Conservation (phyloP, 1,139 yeast species). For the Hyphopichia pseudoburtonii region DNA sequence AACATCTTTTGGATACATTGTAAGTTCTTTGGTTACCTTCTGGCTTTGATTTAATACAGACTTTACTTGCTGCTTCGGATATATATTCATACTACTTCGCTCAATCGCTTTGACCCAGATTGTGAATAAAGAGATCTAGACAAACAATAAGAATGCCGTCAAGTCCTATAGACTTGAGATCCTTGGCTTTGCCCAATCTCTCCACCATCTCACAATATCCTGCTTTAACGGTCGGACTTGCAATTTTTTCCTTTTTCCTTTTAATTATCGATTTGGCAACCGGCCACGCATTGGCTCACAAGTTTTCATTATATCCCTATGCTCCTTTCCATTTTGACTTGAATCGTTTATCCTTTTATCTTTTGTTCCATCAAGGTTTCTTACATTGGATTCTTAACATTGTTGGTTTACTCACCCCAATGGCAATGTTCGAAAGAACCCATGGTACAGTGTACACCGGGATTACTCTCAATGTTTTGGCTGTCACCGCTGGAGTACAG, state of each 20-base stretch:
- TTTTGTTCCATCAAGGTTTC: conserved; percentile 62
- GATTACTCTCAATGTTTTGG: conserved; percentile 69
- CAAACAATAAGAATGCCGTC: conserved; percentile 3
- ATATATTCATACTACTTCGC: not conserved
- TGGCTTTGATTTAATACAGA: too few relatives aligned
- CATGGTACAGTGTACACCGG: conserved; percentile 93
- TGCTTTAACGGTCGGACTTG: conserved; percentile 67
- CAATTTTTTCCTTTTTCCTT: conserved; percentile 50
- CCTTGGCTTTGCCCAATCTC: conserved; percentile 8
- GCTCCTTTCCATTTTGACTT: conserved; percentile 59
- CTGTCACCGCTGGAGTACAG: conserved; percentile 68
- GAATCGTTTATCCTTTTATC: conserved; percentile 71
- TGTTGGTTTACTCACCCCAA: conserved; percentile 57
- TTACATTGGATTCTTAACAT: conserved; percentile 66
- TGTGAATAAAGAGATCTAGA: not conserved
- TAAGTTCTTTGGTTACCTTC: not conserved
- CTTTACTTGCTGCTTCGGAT: too few relatives aligned
- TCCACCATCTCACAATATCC: conserved; percentile 32
- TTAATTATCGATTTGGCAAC: conserved; percentile 30
- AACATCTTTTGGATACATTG: not conserved
- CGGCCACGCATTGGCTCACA: conserved; percentile 16
- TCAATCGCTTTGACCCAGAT: not conserved
- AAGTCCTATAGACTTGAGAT: conserved; percentile 8
- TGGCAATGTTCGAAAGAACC: conserved; percentile 66
- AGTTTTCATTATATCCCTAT: conserved; percentile 48